A percentile compares a stretch with the other conserved stretches of the same genome.
Evolutionary conservation across 1,284 basidiomycete species (phyloP).

Genomic region (Ustilago cynodontis): DNA sequence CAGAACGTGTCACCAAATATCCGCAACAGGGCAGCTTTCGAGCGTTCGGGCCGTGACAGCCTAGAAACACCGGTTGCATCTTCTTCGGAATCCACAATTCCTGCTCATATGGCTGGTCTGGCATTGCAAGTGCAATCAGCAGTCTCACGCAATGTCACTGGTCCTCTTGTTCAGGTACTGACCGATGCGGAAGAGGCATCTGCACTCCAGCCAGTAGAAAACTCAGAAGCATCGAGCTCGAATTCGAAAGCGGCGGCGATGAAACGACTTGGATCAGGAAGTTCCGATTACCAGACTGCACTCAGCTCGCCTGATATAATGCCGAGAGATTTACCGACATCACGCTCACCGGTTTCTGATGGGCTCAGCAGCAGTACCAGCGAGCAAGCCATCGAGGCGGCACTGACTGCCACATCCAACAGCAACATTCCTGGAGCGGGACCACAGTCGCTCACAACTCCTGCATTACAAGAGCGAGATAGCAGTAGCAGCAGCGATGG

Average conservation of each 20-base stretch:
- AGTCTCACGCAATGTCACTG: slow-evolving; percentile 45
- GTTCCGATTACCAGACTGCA: slow-evolving; percentile 28
- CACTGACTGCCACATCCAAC: neutral
- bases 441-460: slow-evolving; percentile 10
- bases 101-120: slow-evolving; percentile 33
- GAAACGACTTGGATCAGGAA: slow-evolving; percentile 13
- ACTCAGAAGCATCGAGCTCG: slow-evolving; percentile 6
- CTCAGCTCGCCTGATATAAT: slow-evolving; percentile 32
- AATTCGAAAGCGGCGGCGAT: slow-evolving; percentile 2
- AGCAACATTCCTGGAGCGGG: neutral
- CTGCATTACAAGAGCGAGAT: slow-evolving; percentile 25
- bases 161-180: slow-evolving; percentile 44
- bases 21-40: slow-evolving; percentile 14
- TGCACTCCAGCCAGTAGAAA: slow-evolving; percentile 14
- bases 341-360: slow-evolving; percentile 1
- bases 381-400: slow-evolving; percentile 23
- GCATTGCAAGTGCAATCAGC: slow-evolving; percentile 47
- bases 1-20: neutral
- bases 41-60: slow-evolving; percentile 17
- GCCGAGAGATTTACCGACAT: neutral
- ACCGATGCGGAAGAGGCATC: slow-evolving; percentile 33
- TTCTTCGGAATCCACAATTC: slow-evolving; percentile 19
- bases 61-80: slow-evolving; percentile 8
- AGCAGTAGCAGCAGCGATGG: slow-evolving; percentile 23
- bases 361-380: slow-evolving; percentile 18